Conservation (phyloP, 768 basidiomycete genomes). For the Tulasnella sp. region DNA sequence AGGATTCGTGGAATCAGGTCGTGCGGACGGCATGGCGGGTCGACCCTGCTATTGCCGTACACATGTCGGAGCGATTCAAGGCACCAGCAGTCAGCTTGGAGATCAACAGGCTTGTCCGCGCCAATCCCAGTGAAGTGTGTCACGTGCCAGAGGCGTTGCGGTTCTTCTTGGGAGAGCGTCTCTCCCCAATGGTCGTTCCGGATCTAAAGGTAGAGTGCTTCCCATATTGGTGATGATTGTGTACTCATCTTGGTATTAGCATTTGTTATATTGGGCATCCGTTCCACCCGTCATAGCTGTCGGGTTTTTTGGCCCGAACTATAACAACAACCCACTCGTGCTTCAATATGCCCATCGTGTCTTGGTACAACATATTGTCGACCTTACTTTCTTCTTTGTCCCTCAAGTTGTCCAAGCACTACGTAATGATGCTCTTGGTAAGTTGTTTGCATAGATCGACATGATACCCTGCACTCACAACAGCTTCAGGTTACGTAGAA, state of each 20-base stretch:
- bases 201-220: conserved; percentile 64
- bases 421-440: conserved; percentile 83
- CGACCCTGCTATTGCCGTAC: conserved; percentile 75
- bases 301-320: conserved; percentile 81
- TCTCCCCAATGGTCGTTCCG: conserved; percentile 48
- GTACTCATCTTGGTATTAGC: conserved; percentile 43
- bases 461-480: background rate
- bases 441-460: conserved; percentile 29
- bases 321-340: conserved; percentile 74
- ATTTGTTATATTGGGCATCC: conserved; percentile 82
- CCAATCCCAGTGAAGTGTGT: conserved; percentile 63
- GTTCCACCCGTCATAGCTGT: conserved; percentile 78
- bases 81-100: conserved; percentile 59
- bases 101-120: conserved; percentile 67
- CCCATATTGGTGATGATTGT: background rate
- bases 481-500: conserved; percentile 68
- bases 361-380: conserved; percentile 89
- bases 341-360: conserved; percentile 97
- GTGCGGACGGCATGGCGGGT: conserved; percentile 76
- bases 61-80: conserved; percentile 87
- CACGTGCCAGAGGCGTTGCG: conserved; percentile 76
- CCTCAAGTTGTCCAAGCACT: conserved; percentile 97
- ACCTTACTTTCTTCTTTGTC: conserved; percentile 96
- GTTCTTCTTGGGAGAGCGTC: conserved; percentile 69
- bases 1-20: conserved; percentile 64